These are phyloP conservation scores for Leucocoprinus leucothites DNA, from an alignment of 768 basidiomycete genomes.

Conservation along the genomic window DNA sequence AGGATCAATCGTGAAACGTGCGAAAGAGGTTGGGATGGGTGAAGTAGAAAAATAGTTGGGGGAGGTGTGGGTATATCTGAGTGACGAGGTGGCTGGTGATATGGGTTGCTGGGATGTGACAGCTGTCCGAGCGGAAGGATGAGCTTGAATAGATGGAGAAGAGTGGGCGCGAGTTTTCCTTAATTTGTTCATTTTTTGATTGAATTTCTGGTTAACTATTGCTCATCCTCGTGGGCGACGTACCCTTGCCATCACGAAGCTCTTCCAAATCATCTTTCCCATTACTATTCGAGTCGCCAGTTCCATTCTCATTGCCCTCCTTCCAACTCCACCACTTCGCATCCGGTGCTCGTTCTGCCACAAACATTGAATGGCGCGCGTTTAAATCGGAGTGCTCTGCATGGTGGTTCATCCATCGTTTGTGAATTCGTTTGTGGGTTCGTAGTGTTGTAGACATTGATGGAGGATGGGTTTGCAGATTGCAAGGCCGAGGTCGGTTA, in stretches of 20 bases:
- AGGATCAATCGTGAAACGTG: conserved; percentile 58
- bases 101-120: conserved; percentile 16
- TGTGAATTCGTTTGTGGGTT: too few relatives aligned
- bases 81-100: conserved; percentile 3
- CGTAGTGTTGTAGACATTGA: too few relatives aligned
- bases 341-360: neutral
- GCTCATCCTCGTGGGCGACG: too few relatives aligned
- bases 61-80: conserved; percentile 15
- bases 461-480: too few relatives aligned
- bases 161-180: conserved; percentile 60
- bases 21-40: conserved; percentile 67
- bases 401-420: too few relatives aligned
- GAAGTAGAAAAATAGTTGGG: conserved; percentile 59
- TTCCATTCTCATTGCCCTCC: conserved; percentile 5
- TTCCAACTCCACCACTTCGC: neutral
- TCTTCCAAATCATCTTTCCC: conserved; percentile 25
- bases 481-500: too few relatives aligned
- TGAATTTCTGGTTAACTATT: neutral
- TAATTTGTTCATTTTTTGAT: conserved; percentile 15
- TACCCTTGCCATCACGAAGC: conserved; percentile 33
- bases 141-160: conserved; percentile 64
- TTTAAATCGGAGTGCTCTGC: neutral
- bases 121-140: conserved; percentile 46
- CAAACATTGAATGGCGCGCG: neutral
- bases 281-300: neutral